Base-by-base conservation (phyloP, 2,329 filamentous ascomycete genomes). In the Penicillium sp. region DNA sequence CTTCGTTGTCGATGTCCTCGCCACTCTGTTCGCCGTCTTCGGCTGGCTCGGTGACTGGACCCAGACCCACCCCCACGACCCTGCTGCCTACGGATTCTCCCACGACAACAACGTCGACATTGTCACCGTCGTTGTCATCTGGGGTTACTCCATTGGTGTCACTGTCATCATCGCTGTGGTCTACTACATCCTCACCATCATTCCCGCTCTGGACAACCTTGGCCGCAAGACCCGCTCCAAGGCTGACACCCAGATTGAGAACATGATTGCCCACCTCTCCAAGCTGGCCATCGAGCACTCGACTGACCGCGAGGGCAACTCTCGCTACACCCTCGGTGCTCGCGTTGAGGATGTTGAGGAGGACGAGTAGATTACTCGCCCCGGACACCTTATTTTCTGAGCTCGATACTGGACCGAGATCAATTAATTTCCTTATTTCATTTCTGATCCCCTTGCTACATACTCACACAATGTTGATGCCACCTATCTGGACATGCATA, bases 11-110 rank as follows among this genome's bases (percentile, higher is more conserved):
- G 89, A 91, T 73, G 82, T 85, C 51, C 75, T 91, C 27, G 85
- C 89, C 37, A 90, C 88, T 55, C 79, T 91, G 69, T 91, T 91
- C 83, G 85, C 82, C 76, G 75, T 90, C 70, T 91, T 91, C 78
- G 89, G 89, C 57, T 91, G 88, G 88, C 78, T 91, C 65, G 86
- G 85, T 57, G 75, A 77, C 48, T 76, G 60, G 59, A 19, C 49
- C 35, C 53, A 67, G 57, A 66, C 69, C 48, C 61, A 68, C 62
- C 73, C 73, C 58, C 37, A 33, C 29, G 67, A 69, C 55, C 59
- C 64, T 22, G 69, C 63, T 60, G 45, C 52, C 29, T 63, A 63
- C 35, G 16, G 35, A 44, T 75, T 75, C 72, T 66, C 79, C 62
- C 55, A 67, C 48, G 79, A 83, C 69, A 82, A 83, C 62, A 80